A percentile compares a stretch with the other conserved stretches of the same genome.
phyloP scores from a whole-genome alignment of 2,329 filamentous ascomycete genomes.

The Penicillium griseofulvum region DNA sequence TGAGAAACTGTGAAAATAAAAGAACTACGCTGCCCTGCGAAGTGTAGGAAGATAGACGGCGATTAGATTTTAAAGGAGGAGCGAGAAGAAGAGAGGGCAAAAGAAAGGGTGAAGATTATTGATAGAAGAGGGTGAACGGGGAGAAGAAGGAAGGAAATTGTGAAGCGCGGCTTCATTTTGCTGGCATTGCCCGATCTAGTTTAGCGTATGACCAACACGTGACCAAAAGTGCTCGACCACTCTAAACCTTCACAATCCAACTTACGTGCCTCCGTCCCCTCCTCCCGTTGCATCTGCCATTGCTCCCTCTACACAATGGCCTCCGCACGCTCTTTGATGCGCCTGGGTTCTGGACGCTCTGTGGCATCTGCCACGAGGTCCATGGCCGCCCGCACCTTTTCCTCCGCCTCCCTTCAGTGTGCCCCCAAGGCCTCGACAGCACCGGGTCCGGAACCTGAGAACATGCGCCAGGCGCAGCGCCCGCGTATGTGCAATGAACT shows the following conservation, averaged over 20 bases:
- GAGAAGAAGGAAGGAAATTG: slow-evolving; percentile 27
- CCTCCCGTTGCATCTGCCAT: slow-evolving; percentile 26
- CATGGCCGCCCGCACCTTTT: slow-evolving; percentile 38
- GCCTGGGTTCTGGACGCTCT: slow-evolving; percentile 42
- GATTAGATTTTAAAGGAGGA: slow-evolving; percentile 15
- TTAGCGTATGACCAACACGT: slow-evolving; percentile 26
- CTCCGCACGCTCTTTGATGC: slow-evolving; percentile 46
- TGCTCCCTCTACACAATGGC: slow-evolving; percentile 41
- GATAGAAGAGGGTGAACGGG: slow-evolving; percentile 24
- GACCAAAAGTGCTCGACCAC: slow-evolving; percentile 26
- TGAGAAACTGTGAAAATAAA: slow-evolving; percentile 13
- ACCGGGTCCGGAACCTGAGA: slow-evolving; percentile 59
- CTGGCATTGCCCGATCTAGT: slow-evolving; percentile 25
- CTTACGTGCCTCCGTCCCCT: slow-evolving; percentile 24
- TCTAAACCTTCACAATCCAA: slow-evolving; percentile 27
- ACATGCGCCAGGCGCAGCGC: slow-evolving; percentile 63
- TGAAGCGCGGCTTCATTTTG: slow-evolving; percentile 30
- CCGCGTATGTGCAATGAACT: slow-evolving; percentile 42
- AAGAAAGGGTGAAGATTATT: slow-evolving; percentile 15
- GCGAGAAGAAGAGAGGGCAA: slow-evolving; percentile 4
- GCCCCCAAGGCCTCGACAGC: slow-evolving; percentile 51
- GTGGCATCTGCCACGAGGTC: slow-evolving; percentile 36
- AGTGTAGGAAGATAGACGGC: slow-evolving; percentile 24
- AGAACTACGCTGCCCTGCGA: slow-evolving; percentile 18
- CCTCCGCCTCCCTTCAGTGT: slow-evolving; percentile 40